Percentiles rank a stretch among this genome's conserved stretches.
Evolutionary conservation across 169 alveolate genomes (phyloP).

Genomic region (Cryptosporidium ubiquitum): DNA sequence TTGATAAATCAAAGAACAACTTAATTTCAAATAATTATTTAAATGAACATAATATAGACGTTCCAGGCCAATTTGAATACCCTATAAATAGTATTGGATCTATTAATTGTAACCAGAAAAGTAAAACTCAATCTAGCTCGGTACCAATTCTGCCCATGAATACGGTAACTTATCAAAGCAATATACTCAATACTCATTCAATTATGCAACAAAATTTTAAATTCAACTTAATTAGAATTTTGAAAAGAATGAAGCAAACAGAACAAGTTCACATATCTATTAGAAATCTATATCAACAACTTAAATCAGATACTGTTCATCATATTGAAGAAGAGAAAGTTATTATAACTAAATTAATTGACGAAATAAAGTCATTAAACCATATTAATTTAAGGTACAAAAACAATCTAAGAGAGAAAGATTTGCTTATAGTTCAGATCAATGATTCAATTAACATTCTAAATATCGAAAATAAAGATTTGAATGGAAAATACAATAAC

Average conservation of each 20-base stretch:
- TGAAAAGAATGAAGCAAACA: slow-evolving; percentile 1
- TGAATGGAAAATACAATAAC: not conserved
- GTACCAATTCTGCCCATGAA: not conserved
- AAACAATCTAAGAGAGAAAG: not conserved
- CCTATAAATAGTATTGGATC: not conserved
- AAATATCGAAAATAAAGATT: slow-evolving; percentile 16
- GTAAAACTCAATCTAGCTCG: not conserved
- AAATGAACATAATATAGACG: not conserved
- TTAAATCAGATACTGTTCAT: not conserved
- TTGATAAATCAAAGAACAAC: not conserved
- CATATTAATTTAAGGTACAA: not conserved
- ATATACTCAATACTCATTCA: not conserved
- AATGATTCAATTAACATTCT: slow-evolving; percentile 14
- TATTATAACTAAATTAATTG: not conserved
- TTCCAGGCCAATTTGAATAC: not conserved
- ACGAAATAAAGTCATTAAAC: not conserved
- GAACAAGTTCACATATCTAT: slow-evolving; percentile 16
- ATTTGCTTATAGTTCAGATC: not conserved
- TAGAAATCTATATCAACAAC: slow-evolving; percentile 10
- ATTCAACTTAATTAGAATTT: not conserved
- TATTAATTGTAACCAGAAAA: not conserved
- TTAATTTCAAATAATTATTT: not conserved
- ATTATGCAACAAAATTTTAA: not conserved
- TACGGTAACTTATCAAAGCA: not conserved
- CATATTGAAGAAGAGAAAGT: slow-evolving; percentile 1